Conservation (phyloP, 371 early-diverging fungal species). For the Umbelopsis sp. region DNA sequence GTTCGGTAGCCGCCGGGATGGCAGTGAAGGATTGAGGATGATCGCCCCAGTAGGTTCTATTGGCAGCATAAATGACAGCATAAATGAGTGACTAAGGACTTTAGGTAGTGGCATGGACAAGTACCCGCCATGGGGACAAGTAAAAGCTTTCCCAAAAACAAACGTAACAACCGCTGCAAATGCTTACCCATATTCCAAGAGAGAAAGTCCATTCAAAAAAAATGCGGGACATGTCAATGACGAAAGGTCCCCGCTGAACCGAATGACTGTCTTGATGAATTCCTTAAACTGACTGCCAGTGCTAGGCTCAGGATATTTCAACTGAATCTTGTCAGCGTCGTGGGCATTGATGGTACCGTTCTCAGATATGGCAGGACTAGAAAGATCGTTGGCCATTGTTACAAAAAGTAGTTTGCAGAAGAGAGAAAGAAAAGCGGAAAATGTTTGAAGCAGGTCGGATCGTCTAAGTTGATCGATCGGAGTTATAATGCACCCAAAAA, state of each 20-base stretch:
- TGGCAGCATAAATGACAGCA: background rate
- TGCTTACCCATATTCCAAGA: constrained; percentile 78
- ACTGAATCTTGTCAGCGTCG: constrained; percentile 46
- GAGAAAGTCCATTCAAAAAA: constrained; percentile 71
- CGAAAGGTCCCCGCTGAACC: constrained; percentile 82
- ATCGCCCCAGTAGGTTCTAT: constrained; percentile 43
- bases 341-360: constrained; percentile 37
- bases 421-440: constrained; percentile 3
- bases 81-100: too few relatives aligned
- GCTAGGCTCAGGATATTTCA: constrained; percentile 44
- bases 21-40: constrained; percentile 47
- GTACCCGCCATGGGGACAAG: background rate
- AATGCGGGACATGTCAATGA: constrained; percentile 81
- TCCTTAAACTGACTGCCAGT: constrained; percentile 51
- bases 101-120: background rate
- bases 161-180: background rate
- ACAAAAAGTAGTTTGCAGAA: background rate
- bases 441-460: background rate
- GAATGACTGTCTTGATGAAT: constrained; percentile 65
- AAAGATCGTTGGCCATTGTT: constrained; percentile 14
- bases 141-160: too few relatives aligned
- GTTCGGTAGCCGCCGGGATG: constrained; percentile 48
- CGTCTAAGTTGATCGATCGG: constrained; percentile 2
- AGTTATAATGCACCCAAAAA: background rate
- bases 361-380: constrained; percentile 15